Evolutionary conservation across 371 early-diverging fungal genomes (phyloP).

Genomic region (Apophysomyces elegans): DNA sequence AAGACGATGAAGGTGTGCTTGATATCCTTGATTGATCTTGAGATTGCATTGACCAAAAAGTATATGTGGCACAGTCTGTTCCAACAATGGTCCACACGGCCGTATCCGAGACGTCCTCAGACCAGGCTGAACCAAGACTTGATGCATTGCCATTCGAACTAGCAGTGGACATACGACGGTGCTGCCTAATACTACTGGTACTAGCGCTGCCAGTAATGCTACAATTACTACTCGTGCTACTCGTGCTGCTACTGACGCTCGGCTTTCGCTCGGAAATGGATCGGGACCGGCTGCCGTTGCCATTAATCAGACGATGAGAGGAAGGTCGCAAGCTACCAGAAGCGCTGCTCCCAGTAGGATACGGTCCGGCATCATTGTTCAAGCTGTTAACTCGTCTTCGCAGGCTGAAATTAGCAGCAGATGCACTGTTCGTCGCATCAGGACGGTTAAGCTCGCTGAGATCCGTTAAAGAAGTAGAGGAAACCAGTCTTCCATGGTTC

Average conservation of each 20-base stretch:
- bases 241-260: slow-evolving; percentile 23
- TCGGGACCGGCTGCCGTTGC: slow-evolving; percentile 4
- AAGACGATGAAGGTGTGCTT: slow-evolving; percentile 16
- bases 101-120: slow-evolving; percentile 84
- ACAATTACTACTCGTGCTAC: slow-evolving; percentile 13
- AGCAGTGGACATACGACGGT: slow-evolving; percentile 15
- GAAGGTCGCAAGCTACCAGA: neutral
- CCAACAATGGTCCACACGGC: slow-evolving; percentile 92
- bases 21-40: neutral
- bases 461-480: slow-evolving; percentile 18
- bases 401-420: slow-evolving; percentile 1
- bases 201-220: slow-evolving; percentile 25
- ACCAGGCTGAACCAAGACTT: slow-evolving; percentile 60
- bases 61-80: slow-evolving; percentile 77
- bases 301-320: slow-evolving; percentile 19
- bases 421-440: neutral
- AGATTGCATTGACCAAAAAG: slow-evolving; percentile 59
- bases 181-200: neutral
- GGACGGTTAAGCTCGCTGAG: slow-evolving; percentile 4
- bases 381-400: slow-evolving; percentile 29
- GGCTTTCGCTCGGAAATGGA: slow-evolving; percentile 28
- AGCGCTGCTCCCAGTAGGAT: neutral
- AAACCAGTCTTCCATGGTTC: neutral
- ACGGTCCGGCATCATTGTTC: slow-evolving; percentile 10
- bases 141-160: slow-evolving; percentile 19